Conservation (phyloP, 148 eudicot species). For the Spergularia bocconei region DNA sequence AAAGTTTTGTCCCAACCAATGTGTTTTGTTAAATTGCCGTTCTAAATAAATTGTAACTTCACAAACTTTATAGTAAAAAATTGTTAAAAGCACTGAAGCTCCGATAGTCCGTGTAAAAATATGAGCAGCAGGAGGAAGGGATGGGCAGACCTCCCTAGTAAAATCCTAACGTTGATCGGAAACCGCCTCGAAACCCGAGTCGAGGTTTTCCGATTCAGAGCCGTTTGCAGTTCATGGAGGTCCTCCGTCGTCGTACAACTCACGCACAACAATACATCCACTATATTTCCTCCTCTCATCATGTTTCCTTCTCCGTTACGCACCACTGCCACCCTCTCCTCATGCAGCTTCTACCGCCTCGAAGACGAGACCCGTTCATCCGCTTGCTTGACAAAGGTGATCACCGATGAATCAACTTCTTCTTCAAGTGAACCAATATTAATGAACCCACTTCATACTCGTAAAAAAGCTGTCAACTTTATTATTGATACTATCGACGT, state of each 20-base stretch:
- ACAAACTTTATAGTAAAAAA: no score
- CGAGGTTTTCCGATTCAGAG: constrained; percentile 1
- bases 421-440: neutral
- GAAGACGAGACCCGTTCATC: neutral
- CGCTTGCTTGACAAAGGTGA: constrained; percentile 1
- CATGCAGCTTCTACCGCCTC: constrained; percentile 9
- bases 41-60: no score
- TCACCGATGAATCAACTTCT: neutral
- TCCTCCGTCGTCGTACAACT: constrained; percentile 4
- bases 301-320: neutral
- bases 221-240: constrained; percentile 22
- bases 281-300: neutral
- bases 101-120: no score
- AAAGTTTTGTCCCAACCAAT: no score
- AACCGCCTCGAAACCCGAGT: neutral
- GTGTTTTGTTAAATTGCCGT: no score
- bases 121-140: neutral
- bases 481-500: neutral
- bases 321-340: neutral
- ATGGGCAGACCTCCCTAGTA: constrained; percentile 14
- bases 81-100: no score
- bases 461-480: no score
- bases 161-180: constrained; percentile 14
- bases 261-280: neutral
- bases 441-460: neutral